phyloP scores from a whole-genome alignment of 225 moss, liverwort and hornwort species.

The Rhytidiadelphus loreus region DNA sequence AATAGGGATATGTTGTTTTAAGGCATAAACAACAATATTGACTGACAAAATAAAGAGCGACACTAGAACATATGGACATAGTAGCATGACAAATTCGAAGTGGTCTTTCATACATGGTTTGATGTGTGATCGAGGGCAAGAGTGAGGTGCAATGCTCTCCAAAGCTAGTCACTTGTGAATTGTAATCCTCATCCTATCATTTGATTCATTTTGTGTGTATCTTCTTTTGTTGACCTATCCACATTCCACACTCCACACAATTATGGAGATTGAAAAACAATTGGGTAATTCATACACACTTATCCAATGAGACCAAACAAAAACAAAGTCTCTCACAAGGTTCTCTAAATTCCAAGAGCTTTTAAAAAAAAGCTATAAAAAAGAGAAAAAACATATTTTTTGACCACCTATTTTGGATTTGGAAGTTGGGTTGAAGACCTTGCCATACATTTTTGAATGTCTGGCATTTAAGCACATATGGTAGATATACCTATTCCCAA shows the following conservation, averaged over 20 bases:
- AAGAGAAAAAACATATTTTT: background rate
- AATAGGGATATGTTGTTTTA: background rate
- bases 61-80: background rate
- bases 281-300: accelerated
- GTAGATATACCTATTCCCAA: too few species aligned
- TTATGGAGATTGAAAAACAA: accelerated
- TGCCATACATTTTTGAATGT: background rate
- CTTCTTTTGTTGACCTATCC: background rate
- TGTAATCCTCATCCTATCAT: accelerated
- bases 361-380: too few species aligned
- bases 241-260: background rate
- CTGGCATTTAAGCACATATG: accelerated
- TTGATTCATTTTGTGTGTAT: background rate
- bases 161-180: background rate
- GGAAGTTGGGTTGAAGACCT: background rate
- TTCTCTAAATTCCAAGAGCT: background rate
- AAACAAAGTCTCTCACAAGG: background rate
- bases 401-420: background rate
- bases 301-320: background rate
- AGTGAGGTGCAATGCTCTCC: background rate
- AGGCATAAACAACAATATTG: background rate
- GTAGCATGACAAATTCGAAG: background rate
- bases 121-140: accelerated
- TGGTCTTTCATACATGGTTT: background rate
- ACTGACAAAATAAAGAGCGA: accelerated